These are phyloP conservation scores for Boletus reticuloceps DNA, from an alignment of 768 basidiomycete species.

Conservation along the genomic window DNA sequence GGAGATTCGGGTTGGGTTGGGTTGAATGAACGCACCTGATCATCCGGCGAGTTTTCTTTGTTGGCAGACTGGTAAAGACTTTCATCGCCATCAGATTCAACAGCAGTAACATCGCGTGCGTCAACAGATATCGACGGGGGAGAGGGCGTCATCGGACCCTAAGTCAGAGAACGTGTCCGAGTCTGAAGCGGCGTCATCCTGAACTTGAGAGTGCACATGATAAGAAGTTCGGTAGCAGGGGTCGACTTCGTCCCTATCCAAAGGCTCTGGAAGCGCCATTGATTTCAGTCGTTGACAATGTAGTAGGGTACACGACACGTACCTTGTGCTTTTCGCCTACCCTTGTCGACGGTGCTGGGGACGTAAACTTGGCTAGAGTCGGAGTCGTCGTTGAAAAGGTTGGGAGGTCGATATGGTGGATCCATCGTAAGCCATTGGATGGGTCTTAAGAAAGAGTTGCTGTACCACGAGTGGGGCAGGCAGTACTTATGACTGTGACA, in stretches of 20 bases:
- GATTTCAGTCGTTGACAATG: no score
- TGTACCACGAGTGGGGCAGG: no score
- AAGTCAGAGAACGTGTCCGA: slow-evolving; percentile 2
- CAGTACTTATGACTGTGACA: no score
- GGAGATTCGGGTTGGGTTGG: neutral
- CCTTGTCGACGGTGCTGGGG: slow-evolving; percentile 16
- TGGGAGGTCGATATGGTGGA: slow-evolving; percentile 3
- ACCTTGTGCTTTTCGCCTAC: slow-evolving; percentile 22
- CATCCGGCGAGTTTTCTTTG: neutral
- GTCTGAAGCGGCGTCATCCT: neutral
- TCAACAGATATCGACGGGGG: neutral
- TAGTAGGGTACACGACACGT: neutral
- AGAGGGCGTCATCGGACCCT: slow-evolving; percentile 3
- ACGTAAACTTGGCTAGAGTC: neutral
- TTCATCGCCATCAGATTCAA: slow-evolving; percentile 3
- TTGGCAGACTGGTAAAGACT: slow-evolving; percentile 17
- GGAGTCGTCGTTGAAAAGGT: slow-evolving; percentile 3
- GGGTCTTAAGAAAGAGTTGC: slow-evolving; percentile 12
- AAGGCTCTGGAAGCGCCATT: no score
- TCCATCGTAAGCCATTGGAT: slow-evolving; percentile 7
- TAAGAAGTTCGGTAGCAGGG: neutral
- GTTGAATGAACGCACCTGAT: slow-evolving; percentile 10
- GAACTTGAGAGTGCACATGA: neutral
- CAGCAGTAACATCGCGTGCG: neutral
- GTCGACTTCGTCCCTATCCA: neutral